Percentiles rank a stretch among this genome's conserved stretches.
Conservation (phyloP, 1,284 basidiomycete genomes). For the Coniophora puteana region DNA sequence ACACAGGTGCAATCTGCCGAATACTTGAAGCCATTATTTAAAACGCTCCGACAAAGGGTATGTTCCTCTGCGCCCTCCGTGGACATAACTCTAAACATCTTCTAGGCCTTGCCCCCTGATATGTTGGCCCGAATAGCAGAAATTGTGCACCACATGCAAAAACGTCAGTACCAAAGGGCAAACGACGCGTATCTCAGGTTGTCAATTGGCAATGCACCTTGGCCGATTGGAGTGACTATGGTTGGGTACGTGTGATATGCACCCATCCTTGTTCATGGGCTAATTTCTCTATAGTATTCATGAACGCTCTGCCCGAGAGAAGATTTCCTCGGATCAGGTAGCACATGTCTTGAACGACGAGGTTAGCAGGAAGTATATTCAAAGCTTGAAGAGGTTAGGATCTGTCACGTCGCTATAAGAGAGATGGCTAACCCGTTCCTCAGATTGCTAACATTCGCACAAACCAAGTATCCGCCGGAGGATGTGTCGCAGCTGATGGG, state of each 20-base stretch:
- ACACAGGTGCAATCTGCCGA: conserved; percentile 95
- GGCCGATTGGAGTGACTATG: conserved; percentile 99
- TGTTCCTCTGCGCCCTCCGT: conserved; percentile 27
- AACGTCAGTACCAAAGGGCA: conserved; percentile 88
- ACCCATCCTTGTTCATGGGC: conserved; percentile 1
- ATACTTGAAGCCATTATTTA: conserved; percentile 97
- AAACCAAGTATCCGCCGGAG: conserved; percentile 90
- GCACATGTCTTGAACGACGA: conserved; percentile 99
- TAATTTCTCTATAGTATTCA: conserved; percentile 69
- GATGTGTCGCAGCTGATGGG: conserved; percentile 93
- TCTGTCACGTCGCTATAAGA: not conserved
- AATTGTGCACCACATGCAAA: conserved; percentile 96
- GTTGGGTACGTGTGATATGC: conserved; percentile 70
- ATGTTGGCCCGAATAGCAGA: conserved; percentile 89
- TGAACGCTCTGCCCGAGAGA: conserved; percentile 94
- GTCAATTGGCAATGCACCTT: conserved; percentile 97
- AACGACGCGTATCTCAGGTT: conserved; percentile 97
- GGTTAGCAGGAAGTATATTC: conserved; percentile 98
- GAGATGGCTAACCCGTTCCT: conserved; percentile 3
- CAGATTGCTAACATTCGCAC: conserved; percentile 89
- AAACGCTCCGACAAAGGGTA: conserved; percentile 80
- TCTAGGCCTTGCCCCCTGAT: conserved; percentile 77
- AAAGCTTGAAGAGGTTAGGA: conserved; percentile 85
- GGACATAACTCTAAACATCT: conserved; percentile 10
- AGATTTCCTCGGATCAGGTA: conserved; percentile 95